phyloP scores from a whole-genome alignment of 164 flowering plant species.

The Cinnamomum chago region DNA sequence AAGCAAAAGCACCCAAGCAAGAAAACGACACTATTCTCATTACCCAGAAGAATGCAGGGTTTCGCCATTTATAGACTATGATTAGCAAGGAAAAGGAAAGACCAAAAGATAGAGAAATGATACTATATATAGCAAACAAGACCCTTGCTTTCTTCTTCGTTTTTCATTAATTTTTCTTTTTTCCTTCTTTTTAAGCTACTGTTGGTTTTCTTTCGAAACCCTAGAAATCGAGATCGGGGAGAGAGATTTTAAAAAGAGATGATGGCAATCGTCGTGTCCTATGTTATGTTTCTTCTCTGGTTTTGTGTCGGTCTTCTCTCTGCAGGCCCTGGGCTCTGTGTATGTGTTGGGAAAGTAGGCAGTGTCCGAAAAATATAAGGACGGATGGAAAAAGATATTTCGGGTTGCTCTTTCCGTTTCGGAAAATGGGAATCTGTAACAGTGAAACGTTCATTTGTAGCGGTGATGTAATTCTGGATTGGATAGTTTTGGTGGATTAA shows the following conservation, averaged over 20 bases:
- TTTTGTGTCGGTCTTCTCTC: not conserved
- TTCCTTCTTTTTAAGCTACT: not conserved
- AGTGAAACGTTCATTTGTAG: too few species aligned
- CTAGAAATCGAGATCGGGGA: not conserved
- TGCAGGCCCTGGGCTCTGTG: not conserved
- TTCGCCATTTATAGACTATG: constrained; percentile 12
- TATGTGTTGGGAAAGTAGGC: constrained; percentile 1
- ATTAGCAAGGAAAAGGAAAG: not conserved
- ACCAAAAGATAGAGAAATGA: not conserved
- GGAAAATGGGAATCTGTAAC: too few species aligned
- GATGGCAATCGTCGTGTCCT: not conserved
- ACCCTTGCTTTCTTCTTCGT: not conserved
- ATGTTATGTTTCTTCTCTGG: not conserved
- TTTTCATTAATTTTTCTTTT: too few species aligned
- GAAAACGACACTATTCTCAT: constrained; percentile 4
- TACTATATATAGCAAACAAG: not conserved
- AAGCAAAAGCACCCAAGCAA: constrained; percentile 17
- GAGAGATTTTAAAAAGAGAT: not conserved
- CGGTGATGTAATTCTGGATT: too few species aligned
- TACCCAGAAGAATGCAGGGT: constrained; percentile 7
- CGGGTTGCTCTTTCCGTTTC: too few species aligned
- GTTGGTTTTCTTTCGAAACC: not conserved
- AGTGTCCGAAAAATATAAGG: not conserved
- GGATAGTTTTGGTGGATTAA: too few species aligned
- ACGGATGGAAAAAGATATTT: too few species aligned